These are phyloP conservation scores for Trichosporon inkin DNA, from an alignment of 1,284 basidiomycete species.

Conservation along the genomic window DNA sequence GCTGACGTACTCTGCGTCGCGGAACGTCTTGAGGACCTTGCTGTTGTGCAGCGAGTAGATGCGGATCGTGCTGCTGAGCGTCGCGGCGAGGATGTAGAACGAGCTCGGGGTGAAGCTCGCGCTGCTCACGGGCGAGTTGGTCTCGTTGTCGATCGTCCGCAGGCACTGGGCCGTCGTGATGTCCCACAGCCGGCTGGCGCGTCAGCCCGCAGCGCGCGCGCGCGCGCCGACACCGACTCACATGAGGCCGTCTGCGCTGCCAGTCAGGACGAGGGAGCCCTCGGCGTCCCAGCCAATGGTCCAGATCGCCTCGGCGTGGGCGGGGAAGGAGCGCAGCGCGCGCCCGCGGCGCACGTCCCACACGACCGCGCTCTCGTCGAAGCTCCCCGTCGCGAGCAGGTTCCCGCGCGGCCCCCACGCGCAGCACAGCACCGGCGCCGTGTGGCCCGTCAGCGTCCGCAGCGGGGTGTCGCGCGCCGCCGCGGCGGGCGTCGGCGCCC, in stretches of 20 bases:
- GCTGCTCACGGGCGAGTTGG: slow-evolving; percentile 79
- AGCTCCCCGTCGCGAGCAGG: slow-evolving; percentile 83
- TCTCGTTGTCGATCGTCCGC: slow-evolving; percentile 92
- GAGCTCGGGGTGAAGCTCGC: slow-evolving; percentile 82
- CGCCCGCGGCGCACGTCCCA: slow-evolving; percentile 91
- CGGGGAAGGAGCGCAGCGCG: slow-evolving; percentile 75
- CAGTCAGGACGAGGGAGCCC: slow-evolving; percentile 87
- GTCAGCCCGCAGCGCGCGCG: slow-evolving; percentile 4
- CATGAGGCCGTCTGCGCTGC: slow-evolving; percentile 95
- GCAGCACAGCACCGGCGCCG: slow-evolving; percentile 88
- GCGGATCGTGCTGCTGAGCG: slow-evolving; percentile 86
- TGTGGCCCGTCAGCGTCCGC: slow-evolving; percentile 70
- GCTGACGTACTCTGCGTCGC: slow-evolving; percentile 29
- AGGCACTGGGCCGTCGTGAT: slow-evolving; percentile 93
- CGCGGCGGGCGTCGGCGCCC: not conserved
- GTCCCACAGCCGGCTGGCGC: slow-evolving; percentile 85
- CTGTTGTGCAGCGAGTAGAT: slow-evolving; percentile 93
- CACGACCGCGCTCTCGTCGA: slow-evolving; percentile 88
- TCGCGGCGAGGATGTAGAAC: slow-evolving; percentile 77
- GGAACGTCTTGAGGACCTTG: slow-evolving; percentile 82
- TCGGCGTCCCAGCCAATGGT: slow-evolving; percentile 89
- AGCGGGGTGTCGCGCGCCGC: slow-evolving; percentile 21
- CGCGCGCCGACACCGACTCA: slow-evolving; percentile 50
- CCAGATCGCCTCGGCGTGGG: slow-evolving; percentile 95
- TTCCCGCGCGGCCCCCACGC: slow-evolving; percentile 86